Base-by-base conservation (phyloP, 768 basidiomycete genomes). In the Mycena galopus region DNA sequence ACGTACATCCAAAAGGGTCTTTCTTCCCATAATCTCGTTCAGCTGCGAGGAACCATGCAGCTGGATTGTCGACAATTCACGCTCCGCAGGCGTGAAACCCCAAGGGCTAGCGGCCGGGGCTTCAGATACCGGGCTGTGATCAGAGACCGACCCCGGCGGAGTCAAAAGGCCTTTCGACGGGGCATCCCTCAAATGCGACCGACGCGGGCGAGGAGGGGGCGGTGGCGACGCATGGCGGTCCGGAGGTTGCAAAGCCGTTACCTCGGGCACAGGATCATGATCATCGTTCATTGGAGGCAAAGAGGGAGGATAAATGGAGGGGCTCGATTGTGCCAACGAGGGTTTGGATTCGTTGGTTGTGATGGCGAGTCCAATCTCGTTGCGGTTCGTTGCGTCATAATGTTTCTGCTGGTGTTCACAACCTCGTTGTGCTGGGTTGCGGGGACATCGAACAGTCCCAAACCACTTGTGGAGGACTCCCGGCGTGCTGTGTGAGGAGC, bases 261-360 rank as follows among this genome's bases (percentile, higher is more conserved):
- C 75, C 37, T 33, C n/a, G n/a, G n/a, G n/a, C n/a, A n/a, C n/a
- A n/a, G n/a, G n/a, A n/a, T n/a, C 55, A 11, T 25, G 77, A 33
- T 81, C 79, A 53, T 84, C 83, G n/a, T 81, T 81, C 42, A 65
- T 74, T 17, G 80, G 80, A 29, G 85, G 84, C 19, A 89, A 76
- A 67, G 82, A 85, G 1, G 85, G 79, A 11, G 88, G 86, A 73
- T 89, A 88, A 32, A 88, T 83, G 0, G 89, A 88, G 57, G 88
- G 88, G 56, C 84, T 87, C 23, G 87, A 88, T 56, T 82, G 85
- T 50, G 84, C 79, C 30, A 79, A 75, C 4, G 84, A 86, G 4
- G 77, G 78, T 59, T 78, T 72, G 2, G 74, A 74, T 16, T 73
- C 69, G 21, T 75, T 75, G 61, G 71, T 77, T 39, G 77, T 79